Evolutionary conservation across 495 filamentous ascomycete genomes (phyloP).

Genomic region (Pseudotulostoma volvatum): DNA sequence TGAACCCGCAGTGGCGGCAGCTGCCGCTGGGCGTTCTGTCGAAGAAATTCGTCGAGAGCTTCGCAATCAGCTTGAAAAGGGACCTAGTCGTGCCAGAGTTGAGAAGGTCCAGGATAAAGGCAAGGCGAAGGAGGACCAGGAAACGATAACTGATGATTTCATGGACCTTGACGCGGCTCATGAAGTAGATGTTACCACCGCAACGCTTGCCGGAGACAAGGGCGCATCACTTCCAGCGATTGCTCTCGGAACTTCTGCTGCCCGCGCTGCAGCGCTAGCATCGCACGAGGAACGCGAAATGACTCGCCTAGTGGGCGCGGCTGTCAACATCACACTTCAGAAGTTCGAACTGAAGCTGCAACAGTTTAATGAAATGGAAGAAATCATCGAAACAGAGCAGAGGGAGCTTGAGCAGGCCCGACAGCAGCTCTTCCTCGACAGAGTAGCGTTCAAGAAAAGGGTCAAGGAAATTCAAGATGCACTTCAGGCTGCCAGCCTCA

Average conservation of each 20-base stretch:
- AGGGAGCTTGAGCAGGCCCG: slow-evolving; percentile 79
- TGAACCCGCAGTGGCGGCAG: slow-evolving; percentile 74
- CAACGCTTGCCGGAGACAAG: slow-evolving; percentile 15
- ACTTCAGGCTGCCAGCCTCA: slow-evolving; percentile 43
- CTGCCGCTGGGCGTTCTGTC: slow-evolving; percentile 69
- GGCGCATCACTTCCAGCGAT: slow-evolving; percentile 49
- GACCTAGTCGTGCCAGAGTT: slow-evolving; percentile 13
- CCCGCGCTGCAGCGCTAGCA: slow-evolving; percentile 69
- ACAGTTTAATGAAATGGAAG: slow-evolving; percentile 93
- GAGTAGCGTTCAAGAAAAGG: slow-evolving; percentile 74
- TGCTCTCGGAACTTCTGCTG: slow-evolving; percentile 69
- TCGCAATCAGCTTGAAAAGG: slow-evolving; percentile 53
- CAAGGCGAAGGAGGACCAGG: slow-evolving; percentile 36
- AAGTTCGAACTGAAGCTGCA: slow-evolving; percentile 73
- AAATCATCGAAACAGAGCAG: slow-evolving; percentile 76
- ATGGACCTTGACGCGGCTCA: slow-evolving; percentile 36
- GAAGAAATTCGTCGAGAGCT: slow-evolving; percentile 68
- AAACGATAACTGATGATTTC: slow-evolving; percentile 45
- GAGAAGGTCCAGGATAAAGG: slow-evolving; percentile 26
- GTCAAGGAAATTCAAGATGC: slow-evolving; percentile 67
- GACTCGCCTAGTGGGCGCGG: slow-evolving; percentile 71
- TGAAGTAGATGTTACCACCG: slow-evolving; percentile 14
- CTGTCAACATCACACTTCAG: slow-evolving; percentile 69
- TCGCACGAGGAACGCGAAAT: slow-evolving; percentile 94
- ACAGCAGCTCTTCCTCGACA: slow-evolving; percentile 84